Evolutionary conservation across 148 eudicot genomes (phyloP), one percentile per base, ranked within the genome.

Genomic region (Selenicereus undatus): DNA sequence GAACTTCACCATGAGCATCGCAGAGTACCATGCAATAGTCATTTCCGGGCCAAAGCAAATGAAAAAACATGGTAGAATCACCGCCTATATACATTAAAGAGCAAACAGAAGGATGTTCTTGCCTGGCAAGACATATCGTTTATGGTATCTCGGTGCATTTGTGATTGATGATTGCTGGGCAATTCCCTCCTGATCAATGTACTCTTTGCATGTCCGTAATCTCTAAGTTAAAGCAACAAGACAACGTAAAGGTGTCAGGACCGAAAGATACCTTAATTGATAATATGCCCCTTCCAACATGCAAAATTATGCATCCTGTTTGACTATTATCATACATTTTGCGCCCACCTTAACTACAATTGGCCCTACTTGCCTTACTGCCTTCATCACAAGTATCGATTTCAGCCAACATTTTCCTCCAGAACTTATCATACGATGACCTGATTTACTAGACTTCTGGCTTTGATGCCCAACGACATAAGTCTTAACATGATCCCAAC

Each of bases 111-210:
- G 24, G 39, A 51, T 14, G 42, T 39, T 74, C 85, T 87, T 90
- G 84, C 98, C 97, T 87, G 98, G 96, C 85, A 95, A 91, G 27
- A 91, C 88, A 76, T 93, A 95, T 84, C 95, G 88, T 83, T 93
- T 95, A 81, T 93, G 99, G 83, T 90, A 91, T 85, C 84, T 88
- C 48, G 99, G 99, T 42, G 89, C 81, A 77, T 89, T 83, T 78
- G 91, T 89, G 81, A 91, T 80, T 73, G 93, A 86, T 26, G 93
- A 91, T 86, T 95, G 99, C 81, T 92, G 93, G 51, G 95, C 85
- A 27, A 89, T 82, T 43, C 97, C 97, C 80, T 93, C 99, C 20
- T 85, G 84, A 74, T 92, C 92, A 58, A 89, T 88, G 80, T 92
- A 92, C 86, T 90, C 92, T 80, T 87, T 90, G 88, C 97, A 92